These are phyloP conservation scores for Albatrellus ellisii DNA, from an alignment of 768 basidiomycete genomes.

Conservation along the genomic window DNA sequence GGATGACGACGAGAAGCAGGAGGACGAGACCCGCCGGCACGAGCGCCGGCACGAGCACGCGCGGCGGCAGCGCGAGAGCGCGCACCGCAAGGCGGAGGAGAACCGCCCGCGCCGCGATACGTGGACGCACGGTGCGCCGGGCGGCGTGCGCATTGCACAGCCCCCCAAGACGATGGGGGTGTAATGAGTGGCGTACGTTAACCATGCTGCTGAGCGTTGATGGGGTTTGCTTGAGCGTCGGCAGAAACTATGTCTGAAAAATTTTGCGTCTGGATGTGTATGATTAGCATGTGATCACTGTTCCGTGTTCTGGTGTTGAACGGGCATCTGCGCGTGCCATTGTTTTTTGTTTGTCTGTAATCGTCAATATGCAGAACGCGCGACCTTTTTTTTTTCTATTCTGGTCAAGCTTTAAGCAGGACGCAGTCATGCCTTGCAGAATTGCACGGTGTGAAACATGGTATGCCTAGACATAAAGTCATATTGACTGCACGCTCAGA, in stretches of 20 bases:
- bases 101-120: slow-evolving; percentile 11
- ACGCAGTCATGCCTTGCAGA: neutral
- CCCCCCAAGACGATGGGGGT: too few relatives aligned
- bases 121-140: neutral
- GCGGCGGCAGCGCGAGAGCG: slow-evolving; percentile 11
- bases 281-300: too few relatives aligned
- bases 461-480: neutral
- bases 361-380: neutral
- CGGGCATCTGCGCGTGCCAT: too few relatives aligned
- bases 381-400: neutral
- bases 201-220: slow-evolving; percentile 5
- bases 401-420: neutral
- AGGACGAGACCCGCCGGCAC: slow-evolving; percentile 8
- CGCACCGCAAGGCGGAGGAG: slow-evolving; percentile 9
- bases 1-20: slow-evolving; percentile 5
- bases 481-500: neutral
- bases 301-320: too few relatives aligned
- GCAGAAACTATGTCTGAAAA: neutral
- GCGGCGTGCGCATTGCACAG: neutral
- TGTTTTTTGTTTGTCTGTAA: neutral
- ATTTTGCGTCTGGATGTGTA: neutral
- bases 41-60: slow-evolving; percentile 12
- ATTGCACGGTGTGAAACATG: neutral
- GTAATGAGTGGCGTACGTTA: too few relatives aligned
- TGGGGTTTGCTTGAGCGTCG: neutral